These are phyloP conservation scores for Aciculoconidium aculeatum DNA, from an alignment of 805 yeast species.

Conservation along the genomic window DNA sequence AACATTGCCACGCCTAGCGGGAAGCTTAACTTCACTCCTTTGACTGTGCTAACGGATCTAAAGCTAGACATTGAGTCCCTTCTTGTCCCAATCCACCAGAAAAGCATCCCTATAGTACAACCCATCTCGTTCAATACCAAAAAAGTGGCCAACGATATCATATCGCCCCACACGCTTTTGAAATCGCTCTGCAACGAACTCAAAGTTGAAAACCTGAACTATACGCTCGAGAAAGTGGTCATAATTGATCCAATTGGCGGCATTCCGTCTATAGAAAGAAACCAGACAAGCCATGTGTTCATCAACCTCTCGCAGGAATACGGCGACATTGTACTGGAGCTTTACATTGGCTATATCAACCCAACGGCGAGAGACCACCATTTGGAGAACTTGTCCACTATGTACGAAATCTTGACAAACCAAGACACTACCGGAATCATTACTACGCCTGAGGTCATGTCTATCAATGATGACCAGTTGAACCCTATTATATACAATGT, in stretches of 20 bases:
- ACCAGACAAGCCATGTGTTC: constrained; percentile 78
- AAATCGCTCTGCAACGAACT: neutral
- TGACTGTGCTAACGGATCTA: no score
- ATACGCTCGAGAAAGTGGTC: constrained; percentile 74
- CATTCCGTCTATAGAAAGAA: constrained; percentile 79
- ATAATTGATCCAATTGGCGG: constrained; percentile 84
- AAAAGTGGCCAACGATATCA: no score
- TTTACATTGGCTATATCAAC: constrained; percentile 50
- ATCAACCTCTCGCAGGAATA: constrained; percentile 82
- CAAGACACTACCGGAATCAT: constrained; percentile 71
- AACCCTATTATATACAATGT: constrained; percentile 90
- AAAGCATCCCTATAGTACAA: constrained; percentile 58
- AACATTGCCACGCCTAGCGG: no score
- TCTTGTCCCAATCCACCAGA: constrained; percentile 35
- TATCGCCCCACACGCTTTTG: no score
- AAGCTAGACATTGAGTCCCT: constrained; percentile 22
- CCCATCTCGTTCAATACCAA: no score
- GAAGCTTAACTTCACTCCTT: no score
- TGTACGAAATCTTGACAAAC: constrained; percentile 49
- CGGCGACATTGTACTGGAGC: constrained; percentile 56
- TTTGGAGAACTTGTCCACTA: constrained; percentile 56
- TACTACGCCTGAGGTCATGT: constrained; percentile 77
- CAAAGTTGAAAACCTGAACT: no score
- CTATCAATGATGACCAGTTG: constrained; percentile 42
- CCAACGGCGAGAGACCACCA: constrained; percentile 48